Percentiles rank a stretch among this genome's conserved stretches.
Conservation (phyloP, 768 basidiomycete species). For the Russula griseocarnosa region DNA sequence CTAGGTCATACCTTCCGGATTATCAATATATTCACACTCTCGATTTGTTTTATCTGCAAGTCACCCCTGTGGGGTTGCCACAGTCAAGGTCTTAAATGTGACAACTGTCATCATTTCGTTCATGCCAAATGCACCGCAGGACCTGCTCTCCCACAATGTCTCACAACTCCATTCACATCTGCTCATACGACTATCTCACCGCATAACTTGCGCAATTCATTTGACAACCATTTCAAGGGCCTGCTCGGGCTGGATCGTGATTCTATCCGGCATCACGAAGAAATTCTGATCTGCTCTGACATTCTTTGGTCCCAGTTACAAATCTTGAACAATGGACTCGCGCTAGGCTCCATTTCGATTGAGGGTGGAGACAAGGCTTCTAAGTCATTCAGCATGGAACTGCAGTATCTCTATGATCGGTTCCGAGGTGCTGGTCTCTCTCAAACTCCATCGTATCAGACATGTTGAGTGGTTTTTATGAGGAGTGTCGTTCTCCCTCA, state of each 20-base stretch:
- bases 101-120: conserved; percentile 54
- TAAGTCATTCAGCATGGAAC: conserved; percentile 26
- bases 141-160: conserved; percentile 40
- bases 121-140: conserved; percentile 50
- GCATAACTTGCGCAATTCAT: conserved; percentile 52
- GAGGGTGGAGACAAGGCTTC: conserved; percentile 26
- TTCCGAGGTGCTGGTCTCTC: conserved; percentile 53
- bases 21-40: conserved; percentile 68
- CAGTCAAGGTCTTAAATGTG: conserved; percentile 62
- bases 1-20: conserved; percentile 50
- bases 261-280: conserved; percentile 57
- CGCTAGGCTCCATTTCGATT: conserved; percentile 61
- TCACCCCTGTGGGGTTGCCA: conserved; percentile 70
- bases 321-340: conserved; percentile 61
- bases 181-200: conserved; percentile 50
- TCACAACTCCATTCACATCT: conserved; percentile 39
- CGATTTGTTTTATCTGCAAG: conserved; percentile 63
- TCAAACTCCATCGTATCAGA: conserved; percentile 41
- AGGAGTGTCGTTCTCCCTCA: conserved; percentile 44
- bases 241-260: conserved; percentile 44
- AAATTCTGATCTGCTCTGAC: conserved; percentile 56
- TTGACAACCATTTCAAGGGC: conserved; percentile 48
- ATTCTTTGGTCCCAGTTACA: conserved; percentile 66
- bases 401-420: conserved; percentile 40
- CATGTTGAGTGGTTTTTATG: conserved; percentile 49